Base-by-base conservation (phyloP, 805 yeast species). In the Hanseniaspora hatyaiensis region DNA sequence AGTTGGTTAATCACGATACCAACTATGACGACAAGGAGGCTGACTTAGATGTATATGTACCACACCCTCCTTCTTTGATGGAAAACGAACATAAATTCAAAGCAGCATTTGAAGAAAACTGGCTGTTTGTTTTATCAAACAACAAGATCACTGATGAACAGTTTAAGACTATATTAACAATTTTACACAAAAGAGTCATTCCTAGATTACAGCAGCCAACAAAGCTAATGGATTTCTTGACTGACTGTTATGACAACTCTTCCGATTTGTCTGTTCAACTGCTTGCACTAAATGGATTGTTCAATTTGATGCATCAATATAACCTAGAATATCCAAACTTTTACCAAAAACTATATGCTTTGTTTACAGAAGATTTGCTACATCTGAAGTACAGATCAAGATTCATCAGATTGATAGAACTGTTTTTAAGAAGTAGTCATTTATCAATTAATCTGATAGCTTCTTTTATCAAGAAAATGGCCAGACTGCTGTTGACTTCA, bases 321-420 rank as follows among this genome's bases (percentile, higher is more conserved):
- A 88, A 88, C 59, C 70, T 89, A 55, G 97, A 89, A 58, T 89
- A 89, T 61, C 96, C 97, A 15, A 80, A 86, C 52, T 92, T 89
- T 59, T 89, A 78, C 66, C 64, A 70, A 40, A 88, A 89, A 64
- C 72, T 89, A 34, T 89, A 92, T 62, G 78, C 80, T 8, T 70
- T 92, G 34, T 70, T 92, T 40, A 85, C 85, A 15, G 82, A 85
- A 15, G 73, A 77, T 30, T 62, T 92, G 50, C 66, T 92, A 57
- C 88, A 80, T 60, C 78, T 84, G 41, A 75, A 78, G 49, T 83
- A 86, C 62, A 74, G 94, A 58, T 79, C 95, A 1, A 73, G 97
- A 56, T 89, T 92, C 58, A 75, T 89, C 65, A 76, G 98, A 56
- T 66, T 92, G 56, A 70, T 89, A 44, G 97, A 88, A 56, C 62